Evolutionary conservation across 352 stramenopile genomes (phyloP), one percentile per base, ranked within the genome.

Genomic region (Paralagenidium karlingii): DNA sequence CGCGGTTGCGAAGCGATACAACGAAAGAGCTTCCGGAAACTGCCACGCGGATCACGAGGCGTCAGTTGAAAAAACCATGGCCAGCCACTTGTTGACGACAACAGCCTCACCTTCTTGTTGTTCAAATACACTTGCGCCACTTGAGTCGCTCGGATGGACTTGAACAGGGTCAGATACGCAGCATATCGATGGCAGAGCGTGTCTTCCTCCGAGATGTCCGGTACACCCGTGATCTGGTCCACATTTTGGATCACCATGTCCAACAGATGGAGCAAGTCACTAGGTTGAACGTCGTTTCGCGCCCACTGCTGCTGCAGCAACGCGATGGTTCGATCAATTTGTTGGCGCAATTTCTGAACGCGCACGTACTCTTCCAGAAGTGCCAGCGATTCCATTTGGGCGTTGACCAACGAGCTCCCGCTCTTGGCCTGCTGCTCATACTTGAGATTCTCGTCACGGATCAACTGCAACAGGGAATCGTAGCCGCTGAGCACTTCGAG

Each of bases 171-270:
- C 37, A 80, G 58, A 45, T 87, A 83, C n/a, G 70, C 63, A 18
- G 52, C 76, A 61, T 82, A 87, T 43, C 77, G 68, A 8, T 69
- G 61, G 1, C 50, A 50, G 20, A 60, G 43, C 38, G 70, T 58
- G 40, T 60, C 47, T 31, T 84, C 68, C 27, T 83, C 68, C 22
- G 25, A 40, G 20, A 86, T 53, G 7, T 58, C 62, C 20, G 73
- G 73, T 24, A 90, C 76, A 37, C 53, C 59, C 22, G 82, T 29
- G 40, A 90, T 90, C 38, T 87, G 73, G n/a, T 59, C 61, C 13
- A 87, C 66, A 45, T 60, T 81, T 57, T 86, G 76, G 31, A 90
- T 60, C 1, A 90, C 47, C 76, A 87, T 87, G 39, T 86, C 67
- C 11, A 90, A 53, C 31, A 90, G 75, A 55, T 90, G 76, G 18